phyloP scores from a whole-genome alignment of 176 grass and related monocot species.

The Aegilops bicornis region DNA sequence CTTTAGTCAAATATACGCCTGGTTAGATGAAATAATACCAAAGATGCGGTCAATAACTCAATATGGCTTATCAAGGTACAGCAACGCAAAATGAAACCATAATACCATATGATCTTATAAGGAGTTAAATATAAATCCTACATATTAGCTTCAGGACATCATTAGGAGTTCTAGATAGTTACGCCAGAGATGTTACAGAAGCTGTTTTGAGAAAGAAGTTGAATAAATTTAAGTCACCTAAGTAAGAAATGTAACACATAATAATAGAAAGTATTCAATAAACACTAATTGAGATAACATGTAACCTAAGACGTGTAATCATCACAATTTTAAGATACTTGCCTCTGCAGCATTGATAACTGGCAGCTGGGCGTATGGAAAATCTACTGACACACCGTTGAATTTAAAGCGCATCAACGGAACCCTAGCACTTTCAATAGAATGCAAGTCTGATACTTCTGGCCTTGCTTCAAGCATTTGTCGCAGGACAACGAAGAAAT shows the following conservation, averaged over 20 bases:
- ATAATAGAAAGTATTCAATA: conserved; percentile 1
- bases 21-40: neutral
- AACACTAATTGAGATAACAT: conserved; percentile 13
- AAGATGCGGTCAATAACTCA: neutral
- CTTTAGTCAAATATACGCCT: conserved; percentile 21
- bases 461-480: conserved; percentile 54
- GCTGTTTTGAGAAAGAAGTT: neutral
- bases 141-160: conserved; percentile 12
- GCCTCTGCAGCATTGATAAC: conserved; percentile 63
- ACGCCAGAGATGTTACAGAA: neutral
- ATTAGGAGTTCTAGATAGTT: neutral
- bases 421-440: conserved; percentile 71
- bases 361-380: conserved; percentile 59
- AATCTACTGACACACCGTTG: conserved; percentile 66
- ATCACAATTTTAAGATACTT: conserved; percentile 23
- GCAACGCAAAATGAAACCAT: neutral
- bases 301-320: neutral
- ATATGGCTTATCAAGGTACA: conserved; percentile 1
- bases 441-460: conserved; percentile 61
- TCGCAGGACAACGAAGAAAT: conserved; percentile 62
- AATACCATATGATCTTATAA: neutral
- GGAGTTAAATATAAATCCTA: conserved; percentile 2
- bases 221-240: conserved; percentile 3
- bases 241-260: neutral
- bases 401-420: conserved; percentile 85